These are phyloP conservation scores for Colletotrichum lentis DNA, from an alignment of 2,329 filamentous ascomycete species.

Conservation along the genomic window DNA sequence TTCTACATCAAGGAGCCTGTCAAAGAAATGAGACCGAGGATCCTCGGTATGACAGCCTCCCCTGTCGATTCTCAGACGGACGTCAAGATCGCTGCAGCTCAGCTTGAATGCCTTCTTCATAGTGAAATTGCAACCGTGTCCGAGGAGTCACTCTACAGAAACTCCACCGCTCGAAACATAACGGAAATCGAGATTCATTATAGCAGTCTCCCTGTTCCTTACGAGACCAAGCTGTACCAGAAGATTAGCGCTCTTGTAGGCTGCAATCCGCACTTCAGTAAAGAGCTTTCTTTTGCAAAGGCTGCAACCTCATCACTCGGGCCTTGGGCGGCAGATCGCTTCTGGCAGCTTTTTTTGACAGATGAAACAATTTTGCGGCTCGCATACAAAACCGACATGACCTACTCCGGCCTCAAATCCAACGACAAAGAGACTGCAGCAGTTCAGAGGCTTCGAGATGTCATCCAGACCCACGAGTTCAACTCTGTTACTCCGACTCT, in stretches of 20 bases:
- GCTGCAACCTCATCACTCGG: slow-evolving; percentile 74
- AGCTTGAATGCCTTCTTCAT: slow-evolving; percentile 80
- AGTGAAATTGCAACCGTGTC: slow-evolving; percentile 81
- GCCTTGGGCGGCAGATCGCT: slow-evolving; percentile 82
- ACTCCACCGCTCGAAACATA: slow-evolving; percentile 53
- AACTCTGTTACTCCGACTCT: slow-evolving; percentile 43
- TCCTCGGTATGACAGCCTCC: slow-evolving; percentile 97
- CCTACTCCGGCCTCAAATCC: slow-evolving; percentile 41
- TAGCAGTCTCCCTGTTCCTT: slow-evolving; percentile 55
- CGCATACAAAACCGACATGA: slow-evolving; percentile 59
- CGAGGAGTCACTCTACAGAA: slow-evolving; percentile 51
- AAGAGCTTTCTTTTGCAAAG: slow-evolving; percentile 66
- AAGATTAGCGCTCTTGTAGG: slow-evolving; percentile 59
- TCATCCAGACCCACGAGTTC: slow-evolving; percentile 64
- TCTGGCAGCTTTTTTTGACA: slow-evolving; percentile 76
- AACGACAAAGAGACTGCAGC: slow-evolving; percentile 62
- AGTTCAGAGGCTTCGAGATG: slow-evolving; percentile 65
- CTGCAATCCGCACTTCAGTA: slow-evolving; percentile 57
- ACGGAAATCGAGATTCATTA: slow-evolving; percentile 60
- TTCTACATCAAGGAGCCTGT: slow-evolving; percentile 70
- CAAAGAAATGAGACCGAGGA: slow-evolving; percentile 67
- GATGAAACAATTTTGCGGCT: slow-evolving; percentile 69
- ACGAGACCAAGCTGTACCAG: slow-evolving; percentile 71
- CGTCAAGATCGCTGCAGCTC: slow-evolving; percentile 71
- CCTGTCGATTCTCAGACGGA: slow-evolving; percentile 86